phyloP scores from a whole-genome alignment of 2,329 filamentous ascomycete genomes.

The Aureobasidium melanogenum region DNA sequence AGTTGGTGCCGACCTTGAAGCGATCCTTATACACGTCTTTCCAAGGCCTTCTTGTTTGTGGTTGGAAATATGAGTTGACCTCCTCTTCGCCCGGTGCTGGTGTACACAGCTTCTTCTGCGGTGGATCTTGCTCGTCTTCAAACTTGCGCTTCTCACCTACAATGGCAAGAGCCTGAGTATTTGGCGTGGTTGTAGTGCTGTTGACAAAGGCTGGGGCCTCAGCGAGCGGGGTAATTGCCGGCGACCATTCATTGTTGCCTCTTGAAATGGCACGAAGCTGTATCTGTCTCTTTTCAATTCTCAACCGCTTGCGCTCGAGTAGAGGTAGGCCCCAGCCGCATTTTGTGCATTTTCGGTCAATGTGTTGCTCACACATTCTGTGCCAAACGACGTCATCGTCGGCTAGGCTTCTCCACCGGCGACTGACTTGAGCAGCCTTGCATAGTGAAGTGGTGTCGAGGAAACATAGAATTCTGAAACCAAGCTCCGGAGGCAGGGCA shows the following conservation, averaged over 20 bases:
- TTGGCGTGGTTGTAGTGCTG: neutral
- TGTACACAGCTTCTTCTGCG: constrained; percentile 28
- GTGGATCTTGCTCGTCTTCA: constrained; percentile 3
- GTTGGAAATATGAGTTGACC: constrained; percentile 39
- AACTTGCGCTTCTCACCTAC: constrained; percentile 14
- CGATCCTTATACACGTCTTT: constrained; percentile 95
- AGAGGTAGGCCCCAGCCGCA: constrained; percentile 92
- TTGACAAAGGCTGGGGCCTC: neutral
- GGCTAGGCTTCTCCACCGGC: constrained; percentile 78
- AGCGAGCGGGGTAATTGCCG: constrained; percentile 37
- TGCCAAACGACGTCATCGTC: constrained; percentile 98
- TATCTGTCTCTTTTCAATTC: constrained; percentile 79
- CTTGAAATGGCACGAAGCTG: constrained; percentile 57
- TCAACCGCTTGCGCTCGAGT: constrained; percentile 77
- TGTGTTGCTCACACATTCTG: constrained; percentile 95
- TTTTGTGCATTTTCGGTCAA: constrained; percentile 85
- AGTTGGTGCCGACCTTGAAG: constrained; percentile 93
- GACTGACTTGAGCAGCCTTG: constrained; percentile 90
- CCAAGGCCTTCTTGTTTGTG: constrained; percentile 58
- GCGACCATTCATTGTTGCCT: constrained; percentile 46
- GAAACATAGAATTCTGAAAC: constrained; percentile 86
- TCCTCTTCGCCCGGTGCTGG: constrained; percentile 14
- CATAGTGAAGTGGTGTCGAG: constrained; percentile 91
- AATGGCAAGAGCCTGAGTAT: neutral
- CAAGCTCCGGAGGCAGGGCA: constrained; percentile 79